A percentile compares a stretch with the other conserved stretches of the same genome.
Conservation (phyloP, 345 rosid species). For the Eutrema japonicum region DNA sequence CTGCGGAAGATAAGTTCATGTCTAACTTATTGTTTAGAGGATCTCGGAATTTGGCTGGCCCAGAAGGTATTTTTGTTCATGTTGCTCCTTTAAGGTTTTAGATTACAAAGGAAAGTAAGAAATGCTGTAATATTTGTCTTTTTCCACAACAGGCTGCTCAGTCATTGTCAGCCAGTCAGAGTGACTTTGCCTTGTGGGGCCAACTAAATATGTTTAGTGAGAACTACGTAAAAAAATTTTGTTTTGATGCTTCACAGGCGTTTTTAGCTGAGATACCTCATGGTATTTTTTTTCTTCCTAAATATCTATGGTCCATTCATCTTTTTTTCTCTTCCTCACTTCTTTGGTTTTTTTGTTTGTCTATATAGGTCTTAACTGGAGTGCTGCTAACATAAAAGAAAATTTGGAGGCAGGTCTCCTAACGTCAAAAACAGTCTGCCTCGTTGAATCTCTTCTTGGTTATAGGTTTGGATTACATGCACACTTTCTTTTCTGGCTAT, state of each 20-base stretch:
- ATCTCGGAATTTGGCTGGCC: slow-evolving; percentile 83
- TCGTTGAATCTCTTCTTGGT: slow-evolving; percentile 67
- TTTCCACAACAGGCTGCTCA: slow-evolving; percentile 69
- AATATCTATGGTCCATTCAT: slow-evolving; percentile 9
- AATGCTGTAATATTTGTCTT: not conserved
- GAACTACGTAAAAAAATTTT: slow-evolving; percentile 51
- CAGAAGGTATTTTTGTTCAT: slow-evolving; percentile 58
- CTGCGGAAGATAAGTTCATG: slow-evolving; percentile 49
- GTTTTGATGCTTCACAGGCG: slow-evolving; percentile 53
- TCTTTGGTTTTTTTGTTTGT: slow-evolving; percentile 10
- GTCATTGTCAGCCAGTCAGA: slow-evolving; percentile 52
- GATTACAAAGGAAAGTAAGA: not conserved
- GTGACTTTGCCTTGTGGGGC: slow-evolving; percentile 51
- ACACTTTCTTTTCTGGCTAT: slow-evolving; percentile 5
- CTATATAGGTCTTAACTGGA: slow-evolving; percentile 53
- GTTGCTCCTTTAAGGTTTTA: slow-evolving; percentile 8
- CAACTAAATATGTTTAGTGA: slow-evolving; percentile 50
- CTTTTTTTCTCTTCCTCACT: slow-evolving; percentile 7
- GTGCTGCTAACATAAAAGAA: slow-evolving; percentile 40
- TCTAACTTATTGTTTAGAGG: slow-evolving; percentile 63
- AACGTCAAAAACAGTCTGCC: slow-evolving; percentile 60
- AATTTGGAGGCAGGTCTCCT: slow-evolving; percentile 57
- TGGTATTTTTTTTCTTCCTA: slow-evolving; percentile 52
- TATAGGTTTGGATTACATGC: slow-evolving; percentile 59
- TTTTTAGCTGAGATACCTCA: slow-evolving; percentile 51